Evolutionary conservation across 768 basidiomycete genomes (phyloP).

Genomic region (Lactarius hengduanensis): DNA sequence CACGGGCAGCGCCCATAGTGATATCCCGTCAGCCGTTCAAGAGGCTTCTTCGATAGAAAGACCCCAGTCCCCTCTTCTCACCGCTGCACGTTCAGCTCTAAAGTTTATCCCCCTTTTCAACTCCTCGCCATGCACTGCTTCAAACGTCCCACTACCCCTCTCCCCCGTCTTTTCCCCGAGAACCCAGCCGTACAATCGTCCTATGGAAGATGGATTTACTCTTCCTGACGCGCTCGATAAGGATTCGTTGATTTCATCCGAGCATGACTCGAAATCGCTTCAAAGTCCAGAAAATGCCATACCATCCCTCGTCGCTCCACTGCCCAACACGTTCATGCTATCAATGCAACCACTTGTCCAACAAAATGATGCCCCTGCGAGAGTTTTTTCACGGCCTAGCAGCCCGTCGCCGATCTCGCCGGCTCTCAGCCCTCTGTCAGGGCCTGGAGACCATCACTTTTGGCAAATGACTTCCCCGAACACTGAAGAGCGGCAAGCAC

Average conservation of each 20-base stretch:
- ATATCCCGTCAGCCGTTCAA: not conserved
- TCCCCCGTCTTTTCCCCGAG: constrained; percentile 3
- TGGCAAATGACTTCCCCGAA: constrained; percentile 11
- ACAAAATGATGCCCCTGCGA: not conserved
- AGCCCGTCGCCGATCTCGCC: constrained; percentile 14
- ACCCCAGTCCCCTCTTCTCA: constrained; percentile 4
- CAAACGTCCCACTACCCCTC: constrained; percentile 7
- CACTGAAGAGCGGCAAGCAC: not conserved
- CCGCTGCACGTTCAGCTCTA: not conserved
- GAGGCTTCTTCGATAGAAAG: constrained; percentile 10
- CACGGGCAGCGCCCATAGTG: not conserved
- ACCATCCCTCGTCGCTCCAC: not conserved
- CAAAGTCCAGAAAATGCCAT: not conserved
- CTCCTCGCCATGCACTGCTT: constrained; percentile 12
- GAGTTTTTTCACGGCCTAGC: constrained; percentile 2
- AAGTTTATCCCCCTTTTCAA: not conserved
- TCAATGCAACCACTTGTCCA: constrained; percentile 10
- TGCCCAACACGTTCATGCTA: not conserved
- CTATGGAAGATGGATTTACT: not conserved
- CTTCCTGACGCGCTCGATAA: not conserved
- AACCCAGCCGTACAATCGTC: not conserved
- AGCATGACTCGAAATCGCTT: not conserved
- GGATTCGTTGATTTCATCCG: constrained; percentile 3
- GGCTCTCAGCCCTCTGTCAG: constrained; percentile 4
- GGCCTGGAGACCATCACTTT: constrained; percentile 9